phyloP scores from a whole-genome alignment of 2,329 filamentous ascomycete species.

The Aspergillus novoparasiticus region DNA sequence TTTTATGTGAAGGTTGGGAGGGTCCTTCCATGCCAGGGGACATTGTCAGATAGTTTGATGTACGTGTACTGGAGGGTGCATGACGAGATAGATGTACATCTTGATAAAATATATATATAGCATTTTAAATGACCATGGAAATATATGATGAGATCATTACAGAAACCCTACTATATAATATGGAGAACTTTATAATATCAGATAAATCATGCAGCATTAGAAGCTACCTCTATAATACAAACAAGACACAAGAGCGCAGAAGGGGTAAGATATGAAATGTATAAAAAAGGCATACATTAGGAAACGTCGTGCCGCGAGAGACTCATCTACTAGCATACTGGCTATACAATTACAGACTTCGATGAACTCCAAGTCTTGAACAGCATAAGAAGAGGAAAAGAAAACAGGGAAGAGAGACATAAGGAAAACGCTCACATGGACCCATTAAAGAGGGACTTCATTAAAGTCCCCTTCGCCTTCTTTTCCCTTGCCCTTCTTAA shows the following conservation, averaged over 20 bases:
- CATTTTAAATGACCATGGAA: neutral
- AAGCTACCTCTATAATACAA: conserved; percentile 21
- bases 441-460: conserved; percentile 35
- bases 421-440: conserved; percentile 11
- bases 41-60: neutral
- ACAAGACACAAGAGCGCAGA: neutral
- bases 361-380: conserved; percentile 2
- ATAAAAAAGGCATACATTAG: conserved; percentile 12
- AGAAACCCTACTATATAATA: neutral
- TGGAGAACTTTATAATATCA: neutral
- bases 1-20: neutral
- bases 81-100: neutral
- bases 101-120: neutral
- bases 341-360: conserved; percentile 7
- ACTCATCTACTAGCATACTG: conserved; percentile 4
- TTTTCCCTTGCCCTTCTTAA: conserved; percentile 32
- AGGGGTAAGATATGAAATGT: neutral
- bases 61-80: neutral
- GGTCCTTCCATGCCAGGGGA: neutral
- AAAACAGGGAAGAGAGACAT: conserved; percentile 18
- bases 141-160: neutral
- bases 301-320: neutral
- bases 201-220: conserved; percentile 6
- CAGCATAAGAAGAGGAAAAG: conserved; percentile 13
- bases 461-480: conserved; percentile 39